Base-by-base conservation (phyloP, 768 basidiomycete species). In the Russula virescens region DNA sequence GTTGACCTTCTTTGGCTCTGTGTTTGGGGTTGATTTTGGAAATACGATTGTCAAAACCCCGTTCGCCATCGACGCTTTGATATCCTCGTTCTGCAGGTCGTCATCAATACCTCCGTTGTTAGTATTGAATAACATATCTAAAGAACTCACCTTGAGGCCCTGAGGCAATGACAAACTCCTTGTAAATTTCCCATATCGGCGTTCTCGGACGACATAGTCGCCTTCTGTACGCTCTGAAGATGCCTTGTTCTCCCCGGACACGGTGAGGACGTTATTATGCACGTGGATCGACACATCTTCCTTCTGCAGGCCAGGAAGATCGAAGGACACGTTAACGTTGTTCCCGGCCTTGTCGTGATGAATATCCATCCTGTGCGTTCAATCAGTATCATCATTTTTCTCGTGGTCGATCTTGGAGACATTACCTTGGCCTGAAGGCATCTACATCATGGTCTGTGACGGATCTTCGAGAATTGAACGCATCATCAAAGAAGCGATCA, bases 251-350 rank as follows among this genome's bases (percentile, higher is more conserved):
- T 85, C 79, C 10, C 81, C 83, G 16, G 82, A 77, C 60, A 85
- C 68, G 49, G 71, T 79, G 53, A 86, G 76, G 18, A 76, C 72
- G 60, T 78, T 76, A 59, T 79, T 76, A 64, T 80, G 75, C 10
- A 82, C 71, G 59, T 84, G 81, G 60, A 86, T 78, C 53, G 72
- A 69, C 60, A 85, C 73, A 59, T 83, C 73, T 52, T 82, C 79
- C 28, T 80, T 78, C 62, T 74, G 74, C 49, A 84, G 43, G 16
- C 83, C 83, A 1, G 85, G 82, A 23, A 86, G 72, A 62, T 86
- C 84, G 66, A 84, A 81, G 14, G 75, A 69, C 35, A 82, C 84
- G 1, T 79, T 81, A 56, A 86, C 78, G 21, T 74, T 68, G 64
- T 82, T 81, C 25, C 70, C 71, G 23, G 80, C 75, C 2, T 66